Evolutionary conservation across 257 asterid species (phyloP), one percentile per base, ranked within the genome.

Genomic region (Solanum pennellii): DNA sequence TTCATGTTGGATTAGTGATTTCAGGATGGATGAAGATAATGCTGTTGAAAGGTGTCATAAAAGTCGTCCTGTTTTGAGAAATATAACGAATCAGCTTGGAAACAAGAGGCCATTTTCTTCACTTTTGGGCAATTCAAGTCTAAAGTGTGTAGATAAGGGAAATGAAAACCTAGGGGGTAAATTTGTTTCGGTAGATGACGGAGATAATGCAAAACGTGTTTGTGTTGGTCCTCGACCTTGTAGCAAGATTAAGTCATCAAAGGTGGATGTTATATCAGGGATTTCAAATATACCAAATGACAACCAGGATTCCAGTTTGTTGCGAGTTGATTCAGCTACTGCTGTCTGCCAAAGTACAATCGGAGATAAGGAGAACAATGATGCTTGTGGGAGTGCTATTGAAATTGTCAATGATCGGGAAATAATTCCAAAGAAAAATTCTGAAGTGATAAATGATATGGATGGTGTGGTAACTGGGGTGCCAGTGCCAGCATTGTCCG

Each of bases 71-170:
- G 92, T 73, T 86, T 90, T 94, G 21, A 94, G 93, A 21, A 96
- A 95, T 86, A 89, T 95, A 37, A 92, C 98, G 12, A 94, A 95
- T 87, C 94, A 92, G 87, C 39, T 89, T 15, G 93, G 92, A 9
- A 93, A 29, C 44, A 80, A 92, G 87, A 92, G 97, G 87, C 88
- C 90, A 20, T 66, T 87, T 88, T 88, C 92, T 27, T 59, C 88
- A n/a, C 74, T 86, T 86, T 88, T 77, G 73, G 88, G 87, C 12
- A 75, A 84, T 74, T 39, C 52, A 73, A 80, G 60, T 76, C 41
- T 68, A 15, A 87, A 84, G 27, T 59, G 75, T 84, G 84, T 76
- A 62, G 89, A 74, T 80, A 82, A 41, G 69, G 93, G 39, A 87
- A 88, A 56, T 13, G 94, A 88, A 77, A 92, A 89, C 49, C 42